Evolutionary conservation across 108 stramenopile genomes (phyloP).

Genomic region (Cyclotella baltica): DNA sequence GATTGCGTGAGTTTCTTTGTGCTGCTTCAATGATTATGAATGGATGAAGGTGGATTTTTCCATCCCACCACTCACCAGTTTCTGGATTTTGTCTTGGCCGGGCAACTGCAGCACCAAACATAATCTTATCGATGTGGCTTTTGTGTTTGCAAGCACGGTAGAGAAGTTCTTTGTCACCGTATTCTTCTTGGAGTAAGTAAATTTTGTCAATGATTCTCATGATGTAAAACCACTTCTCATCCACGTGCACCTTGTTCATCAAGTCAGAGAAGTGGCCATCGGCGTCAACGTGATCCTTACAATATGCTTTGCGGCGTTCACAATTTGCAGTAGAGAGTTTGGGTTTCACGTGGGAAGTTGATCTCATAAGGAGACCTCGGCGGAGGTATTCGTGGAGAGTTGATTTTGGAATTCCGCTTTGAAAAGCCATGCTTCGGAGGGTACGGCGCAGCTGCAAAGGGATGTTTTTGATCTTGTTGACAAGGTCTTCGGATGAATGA

Average conservation of each 20-base stretch:
- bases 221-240: slow-evolving; percentile 33
- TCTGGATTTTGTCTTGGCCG: slow-evolving; percentile 1
- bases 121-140: slow-evolving; percentile 21
- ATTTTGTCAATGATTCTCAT: not conserved
- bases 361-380: not conserved
- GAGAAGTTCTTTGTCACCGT: not conserved
- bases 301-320: not conserved
- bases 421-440: not conserved
- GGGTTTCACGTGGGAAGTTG: not conserved
- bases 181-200: slow-evolving; percentile 2
- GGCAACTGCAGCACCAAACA: slow-evolving; percentile 19
- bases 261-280: slow-evolving; percentile 10
- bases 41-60: slow-evolving; percentile 16
- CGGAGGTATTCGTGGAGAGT: not conserved
- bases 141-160: slow-evolving; percentile 14
- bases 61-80: slow-evolving; percentile 20
- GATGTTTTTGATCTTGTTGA: not conserved
- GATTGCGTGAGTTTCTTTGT: not conserved
- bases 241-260: slow-evolving; percentile 8
- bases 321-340: not conserved
- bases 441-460: not conserved
- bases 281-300: not conserved
- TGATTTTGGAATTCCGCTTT: not conserved
- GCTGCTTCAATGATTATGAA: not conserved
- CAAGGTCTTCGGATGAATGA: not conserved